These are phyloP conservation scores for Megacollybia marginata DNA, from an alignment of 768 basidiomycete genomes.

Conservation along the genomic window DNA sequence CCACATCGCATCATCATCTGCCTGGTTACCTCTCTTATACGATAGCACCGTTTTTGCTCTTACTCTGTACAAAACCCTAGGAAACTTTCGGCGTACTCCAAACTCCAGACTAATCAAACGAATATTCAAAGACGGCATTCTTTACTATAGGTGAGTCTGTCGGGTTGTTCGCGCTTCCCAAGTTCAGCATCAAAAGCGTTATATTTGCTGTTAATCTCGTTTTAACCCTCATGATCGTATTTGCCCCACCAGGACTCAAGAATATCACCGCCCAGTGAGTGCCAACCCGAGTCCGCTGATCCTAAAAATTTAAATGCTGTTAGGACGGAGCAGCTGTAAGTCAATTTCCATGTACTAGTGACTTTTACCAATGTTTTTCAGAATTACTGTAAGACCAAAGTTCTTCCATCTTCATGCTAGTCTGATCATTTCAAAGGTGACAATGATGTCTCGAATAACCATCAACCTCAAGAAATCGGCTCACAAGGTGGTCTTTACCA, in stretches of 20 bases:
- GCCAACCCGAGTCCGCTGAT: not conserved
- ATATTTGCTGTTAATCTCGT: conserved; percentile 20
- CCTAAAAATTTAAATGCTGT: not conserved
- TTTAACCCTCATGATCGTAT: conserved; percentile 21
- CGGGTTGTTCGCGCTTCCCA: not conserved
- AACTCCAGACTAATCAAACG: conserved; percentile 14
- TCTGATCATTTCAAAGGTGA: not conserved
- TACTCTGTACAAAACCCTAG: conserved; percentile 18
- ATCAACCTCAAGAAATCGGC: conserved; percentile 13
- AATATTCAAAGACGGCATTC: conserved; percentile 19
- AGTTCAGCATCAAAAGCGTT: conserved; percentile 8
- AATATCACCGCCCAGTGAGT: conserved; percentile 23
- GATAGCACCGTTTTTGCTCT: conserved; percentile 19
- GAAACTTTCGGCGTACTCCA: conserved; percentile 10
- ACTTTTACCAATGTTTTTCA: not conserved
- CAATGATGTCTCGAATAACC: conserved; percentile 3
- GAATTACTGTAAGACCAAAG: not conserved
- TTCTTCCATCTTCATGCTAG: not conserved
- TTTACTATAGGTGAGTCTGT: conserved; percentile 17
- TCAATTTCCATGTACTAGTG: not conserved
- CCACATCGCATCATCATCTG: not conserved
- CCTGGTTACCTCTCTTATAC: conserved; percentile 11
- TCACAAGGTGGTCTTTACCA: too few species aligned
- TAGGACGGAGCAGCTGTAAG: conserved; percentile 15
- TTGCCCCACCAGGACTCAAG: conserved; percentile 19